A percentile compares a stretch with the other conserved stretches of the same genome.
Conservation (phyloP, 1,284 basidiomycete species). For the Rhodotorula glutinis region DNA sequence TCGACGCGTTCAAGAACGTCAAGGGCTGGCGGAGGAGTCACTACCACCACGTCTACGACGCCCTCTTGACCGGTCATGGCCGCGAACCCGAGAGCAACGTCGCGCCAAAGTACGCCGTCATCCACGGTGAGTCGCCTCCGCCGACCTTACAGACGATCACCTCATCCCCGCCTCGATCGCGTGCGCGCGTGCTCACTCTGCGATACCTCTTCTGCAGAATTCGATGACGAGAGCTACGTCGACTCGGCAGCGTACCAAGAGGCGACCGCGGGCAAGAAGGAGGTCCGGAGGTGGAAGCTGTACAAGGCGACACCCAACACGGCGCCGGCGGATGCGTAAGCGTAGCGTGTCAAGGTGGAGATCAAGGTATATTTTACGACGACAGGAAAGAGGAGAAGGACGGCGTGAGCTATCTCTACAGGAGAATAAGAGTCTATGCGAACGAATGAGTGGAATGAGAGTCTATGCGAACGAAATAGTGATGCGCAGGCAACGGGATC, state of each 20-base stretch:
- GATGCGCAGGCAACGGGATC: neutral
- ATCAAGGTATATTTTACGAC: neutral
- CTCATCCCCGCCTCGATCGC: no score
- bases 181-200: neutral
- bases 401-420: no score
- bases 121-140: conserved; percentile 25
- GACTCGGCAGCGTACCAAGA: conserved; percentile 23
- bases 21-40: conserved; percentile 36
- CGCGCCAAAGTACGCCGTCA: conserved; percentile 28
- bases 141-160: no score
- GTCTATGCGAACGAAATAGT: neutral
- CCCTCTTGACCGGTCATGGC: conserved; percentile 27
- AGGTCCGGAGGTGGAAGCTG: conserved; percentile 38
- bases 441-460: neutral
- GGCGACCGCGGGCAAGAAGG: conserved; percentile 19
- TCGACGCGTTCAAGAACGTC: conserved; percentile 11
- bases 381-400: no score
- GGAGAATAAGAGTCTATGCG: neutral
- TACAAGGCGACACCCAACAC: conserved; percentile 39
- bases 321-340: conserved; percentile 13
- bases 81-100: conserved; percentile 29
- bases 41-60: conserved; percentile 35
- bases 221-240: conserved; percentile 32
- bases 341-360: no score
- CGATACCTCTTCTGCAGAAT: conserved; percentile 12